Conservation (phyloP, 345 rosid species). For the Pistacia atlantica region DNA sequence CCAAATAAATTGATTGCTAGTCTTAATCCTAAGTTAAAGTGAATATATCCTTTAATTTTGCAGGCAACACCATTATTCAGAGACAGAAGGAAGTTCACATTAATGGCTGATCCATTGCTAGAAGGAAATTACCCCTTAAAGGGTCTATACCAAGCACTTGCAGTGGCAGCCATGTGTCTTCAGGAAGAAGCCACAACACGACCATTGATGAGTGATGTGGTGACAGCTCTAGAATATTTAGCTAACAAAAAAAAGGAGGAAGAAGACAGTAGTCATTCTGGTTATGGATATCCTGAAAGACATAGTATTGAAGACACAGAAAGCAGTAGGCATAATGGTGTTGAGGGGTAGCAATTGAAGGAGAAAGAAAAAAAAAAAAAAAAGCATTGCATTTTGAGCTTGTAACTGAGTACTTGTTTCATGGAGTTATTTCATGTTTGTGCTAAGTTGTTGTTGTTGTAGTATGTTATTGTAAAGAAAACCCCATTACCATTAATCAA, state of each 20-base stretch:
- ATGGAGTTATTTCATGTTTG: not conserved
- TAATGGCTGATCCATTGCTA: conserved; percentile 74
- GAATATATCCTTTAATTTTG: not conserved
- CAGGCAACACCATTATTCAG: conserved; percentile 75
- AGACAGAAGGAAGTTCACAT: conserved; percentile 63
- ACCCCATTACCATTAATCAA: too few relatives aligned
- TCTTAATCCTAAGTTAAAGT: too few relatives aligned
- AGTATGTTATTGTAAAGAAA: too few relatives aligned
- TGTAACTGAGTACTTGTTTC: not conserved
- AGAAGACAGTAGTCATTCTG: not conserved
- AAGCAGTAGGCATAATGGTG: not conserved
- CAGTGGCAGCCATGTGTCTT: conserved; percentile 83
- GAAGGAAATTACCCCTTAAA: conserved; percentile 58
- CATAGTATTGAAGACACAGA: not conserved
- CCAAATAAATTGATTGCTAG: not conserved
- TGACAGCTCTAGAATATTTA: conserved; percentile 70
- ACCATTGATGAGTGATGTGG: conserved; percentile 82
- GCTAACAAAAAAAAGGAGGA: conserved; percentile 32
- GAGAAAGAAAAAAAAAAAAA: not conserved
- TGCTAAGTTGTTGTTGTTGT: not conserved
- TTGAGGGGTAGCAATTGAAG: not conserved
- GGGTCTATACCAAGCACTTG: conserved; percentile 75
- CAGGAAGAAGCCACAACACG: conserved; percentile 70
- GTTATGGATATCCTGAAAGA: not conserved
- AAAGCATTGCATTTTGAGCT: not conserved